Conservation (phyloP, 2,329 filamentous ascomycete genomes). For the Stromatinia cepivora region DNA sequence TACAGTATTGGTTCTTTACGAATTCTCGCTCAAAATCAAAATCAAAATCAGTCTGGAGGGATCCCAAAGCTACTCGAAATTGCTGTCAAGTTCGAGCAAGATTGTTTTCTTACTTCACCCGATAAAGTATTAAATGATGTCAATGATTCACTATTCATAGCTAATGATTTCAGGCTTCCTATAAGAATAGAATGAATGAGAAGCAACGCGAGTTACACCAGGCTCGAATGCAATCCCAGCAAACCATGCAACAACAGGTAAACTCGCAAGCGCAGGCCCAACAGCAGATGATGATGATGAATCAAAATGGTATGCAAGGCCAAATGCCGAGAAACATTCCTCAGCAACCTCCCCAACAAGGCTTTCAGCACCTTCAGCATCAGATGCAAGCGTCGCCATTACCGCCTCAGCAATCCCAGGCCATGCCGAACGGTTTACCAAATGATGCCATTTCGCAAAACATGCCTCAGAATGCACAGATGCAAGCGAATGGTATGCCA, state of each 20-base stretch:
- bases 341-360: constrained; percentile 51
- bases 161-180: constrained; percentile 34
- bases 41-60: constrained; percentile 26
- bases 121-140: constrained; percentile 34
- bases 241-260: constrained; percentile 48
- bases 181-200: constrained; percentile 34
- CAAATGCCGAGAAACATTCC: constrained; percentile 53
- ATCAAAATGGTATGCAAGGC: constrained; percentile 51
- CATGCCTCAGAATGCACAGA: constrained; percentile 36
- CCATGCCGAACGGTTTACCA: constrained; percentile 40
- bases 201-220: constrained; percentile 39
- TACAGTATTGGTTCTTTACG: constrained; percentile 38
- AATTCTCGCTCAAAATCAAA: constrained; percentile 33
- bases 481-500: constrained; percentile 50
- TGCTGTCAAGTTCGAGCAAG: constrained; percentile 38
- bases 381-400: constrained; percentile 58
- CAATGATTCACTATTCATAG: neutral
- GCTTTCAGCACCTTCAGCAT: constrained; percentile 59
- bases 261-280: constrained; percentile 44
- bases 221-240: constrained; percentile 35
- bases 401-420: constrained; percentile 47
- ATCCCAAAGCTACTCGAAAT: constrained; percentile 38
- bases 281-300: constrained; percentile 54
- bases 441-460: constrained; percentile 37
- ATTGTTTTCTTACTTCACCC: constrained; percentile 36